Percentiles rank a stretch among this genome's conserved stretches.
Conservation (phyloP, 495 filamentous ascomycete genomes). For the Mycothermus thermophilus region DNA sequence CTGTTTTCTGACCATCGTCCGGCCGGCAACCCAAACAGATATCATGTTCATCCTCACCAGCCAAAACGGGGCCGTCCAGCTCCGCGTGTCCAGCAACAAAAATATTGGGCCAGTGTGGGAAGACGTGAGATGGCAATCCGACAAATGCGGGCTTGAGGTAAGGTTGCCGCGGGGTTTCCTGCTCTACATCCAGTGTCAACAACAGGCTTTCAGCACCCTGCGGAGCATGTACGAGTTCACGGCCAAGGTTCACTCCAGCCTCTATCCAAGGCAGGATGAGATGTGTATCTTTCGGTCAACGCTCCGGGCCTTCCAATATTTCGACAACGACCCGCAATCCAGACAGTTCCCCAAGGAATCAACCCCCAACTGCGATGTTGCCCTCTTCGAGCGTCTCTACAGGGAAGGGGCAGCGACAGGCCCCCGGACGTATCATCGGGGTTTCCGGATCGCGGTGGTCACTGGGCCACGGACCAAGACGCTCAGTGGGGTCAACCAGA, state of each 20-base stretch:
- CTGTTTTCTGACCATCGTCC: conserved; percentile 57
- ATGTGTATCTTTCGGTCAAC: conserved; percentile 47
- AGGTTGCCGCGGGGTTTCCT: conserved; percentile 55
- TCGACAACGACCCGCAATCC: conserved; percentile 50
- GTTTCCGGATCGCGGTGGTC: conserved; percentile 59
- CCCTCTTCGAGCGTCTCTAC: conserved; percentile 54
- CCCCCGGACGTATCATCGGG: conserved; percentile 51
- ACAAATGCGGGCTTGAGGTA: conserved; percentile 45
- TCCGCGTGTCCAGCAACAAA: conserved; percentile 56
- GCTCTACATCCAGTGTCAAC: conserved; percentile 51
- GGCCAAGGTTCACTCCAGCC: conserved; percentile 50
- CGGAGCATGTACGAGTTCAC: conserved; percentile 75
- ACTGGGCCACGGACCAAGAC: conserved; percentile 64
- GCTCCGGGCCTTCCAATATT: conserved; percentile 58
- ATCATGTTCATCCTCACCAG: conserved; percentile 57
- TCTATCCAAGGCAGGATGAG: conserved; percentile 54
- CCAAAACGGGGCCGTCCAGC: conserved; percentile 59
- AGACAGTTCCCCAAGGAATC: conserved; percentile 59
- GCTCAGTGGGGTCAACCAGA: conserved; percentile 55
- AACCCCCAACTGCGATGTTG: conserved; percentile 51
- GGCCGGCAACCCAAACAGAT: conserved; percentile 51
- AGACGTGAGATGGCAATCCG: conserved; percentile 60
- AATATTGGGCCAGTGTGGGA: conserved; percentile 62
- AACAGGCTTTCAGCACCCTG: conserved; percentile 58
- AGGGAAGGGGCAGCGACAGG: conserved; percentile 53